Evolutionary conservation across 2,329 filamentous ascomycete genomes (phyloP).

Genomic region (Stagonosporopsis vannaccii): DNA sequence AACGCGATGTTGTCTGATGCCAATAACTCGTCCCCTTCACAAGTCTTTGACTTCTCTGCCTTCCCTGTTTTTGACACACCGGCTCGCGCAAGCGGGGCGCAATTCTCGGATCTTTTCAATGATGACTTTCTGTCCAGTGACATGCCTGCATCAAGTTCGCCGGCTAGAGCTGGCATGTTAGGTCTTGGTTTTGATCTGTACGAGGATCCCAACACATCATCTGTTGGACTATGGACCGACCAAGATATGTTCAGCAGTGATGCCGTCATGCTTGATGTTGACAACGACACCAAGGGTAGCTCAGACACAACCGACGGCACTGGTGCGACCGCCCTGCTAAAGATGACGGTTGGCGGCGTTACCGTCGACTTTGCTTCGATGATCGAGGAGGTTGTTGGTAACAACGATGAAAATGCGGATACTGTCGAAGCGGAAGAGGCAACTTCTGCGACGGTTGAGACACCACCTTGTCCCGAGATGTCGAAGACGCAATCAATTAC

Average conservation of each 20-base stretch:
- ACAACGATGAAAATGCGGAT: conserved; percentile 22
- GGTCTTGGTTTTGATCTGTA: conserved; percentile 45
- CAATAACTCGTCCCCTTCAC: conserved; percentile 40
- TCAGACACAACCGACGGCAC: background rate
- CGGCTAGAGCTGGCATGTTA: conserved; percentile 32
- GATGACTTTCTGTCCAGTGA: conserved; percentile 49
- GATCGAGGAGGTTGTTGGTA: conserved; percentile 48
- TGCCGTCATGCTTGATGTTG: conserved; percentile 30
- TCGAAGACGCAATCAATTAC: background rate
- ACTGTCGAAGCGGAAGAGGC: background rate
- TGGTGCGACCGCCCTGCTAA: conserved; percentile 24
- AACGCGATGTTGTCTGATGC: conserved; percentile 63
- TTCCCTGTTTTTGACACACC: conserved; percentile 44
- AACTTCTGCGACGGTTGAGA: background rate
- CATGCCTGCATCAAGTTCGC: conserved; percentile 47
- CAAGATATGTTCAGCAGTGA: conserved; percentile 46
- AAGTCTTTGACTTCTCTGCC: conserved; percentile 46
- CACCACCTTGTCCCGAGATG: background rate
- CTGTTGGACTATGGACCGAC: conserved; percentile 44
- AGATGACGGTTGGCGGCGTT: conserved; percentile 39
- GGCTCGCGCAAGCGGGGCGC: conserved; percentile 26
- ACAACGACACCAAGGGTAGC: conserved; percentile 16
- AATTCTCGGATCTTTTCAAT: conserved; percentile 39
- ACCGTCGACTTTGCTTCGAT: conserved; percentile 47
- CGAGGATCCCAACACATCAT: conserved; percentile 47